A percentile compares a stretch with the other conserved stretches of the same genome.
Conservation (phyloP, 208 protist genomes). For the Naegleria fowleri region DNA sequence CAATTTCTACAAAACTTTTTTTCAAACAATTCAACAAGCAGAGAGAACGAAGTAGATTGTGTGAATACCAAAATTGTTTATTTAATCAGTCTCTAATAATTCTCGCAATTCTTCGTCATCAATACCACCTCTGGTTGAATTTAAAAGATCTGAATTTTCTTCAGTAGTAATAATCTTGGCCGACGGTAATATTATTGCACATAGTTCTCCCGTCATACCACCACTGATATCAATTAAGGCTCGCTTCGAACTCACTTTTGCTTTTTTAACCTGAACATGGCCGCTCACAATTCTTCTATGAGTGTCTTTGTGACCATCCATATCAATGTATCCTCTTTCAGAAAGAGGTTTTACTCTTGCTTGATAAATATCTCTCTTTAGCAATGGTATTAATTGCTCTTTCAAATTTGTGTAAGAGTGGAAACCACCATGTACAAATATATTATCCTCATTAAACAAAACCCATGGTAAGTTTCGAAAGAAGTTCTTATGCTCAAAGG, state of each 20-base stretch:
- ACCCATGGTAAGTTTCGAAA: not conserved
- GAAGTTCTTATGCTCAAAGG: not conserved
- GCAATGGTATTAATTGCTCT: not conserved
- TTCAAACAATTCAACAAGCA: too few relatives aligned
- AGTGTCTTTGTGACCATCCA: not conserved
- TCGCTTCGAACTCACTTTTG: not conserved
- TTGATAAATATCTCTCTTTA: not conserved
- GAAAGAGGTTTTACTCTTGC: not conserved
- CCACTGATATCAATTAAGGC: not conserved
- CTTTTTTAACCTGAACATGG: not conserved
- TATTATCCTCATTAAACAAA: not conserved
- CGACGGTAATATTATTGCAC: not conserved
- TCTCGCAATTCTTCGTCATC: not conserved
- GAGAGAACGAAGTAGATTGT: too few relatives aligned
- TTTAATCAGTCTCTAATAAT: not conserved
- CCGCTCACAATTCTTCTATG: not conserved
- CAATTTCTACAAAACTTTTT: too few relatives aligned
- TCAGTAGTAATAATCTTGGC: not conserved
- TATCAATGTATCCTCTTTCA: not conserved
- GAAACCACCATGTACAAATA: constrained; percentile 2
- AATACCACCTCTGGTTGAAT: not conserved
- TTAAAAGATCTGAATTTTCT: not conserved
- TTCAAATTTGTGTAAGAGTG: not conserved
- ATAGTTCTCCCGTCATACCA: not conserved
- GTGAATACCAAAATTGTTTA: too few relatives aligned